Percentiles rank a stretch among this genome's conserved stretches.
Conservation (phyloP, 306 rosid species). For the Gastrolobium bilobum region DNA sequence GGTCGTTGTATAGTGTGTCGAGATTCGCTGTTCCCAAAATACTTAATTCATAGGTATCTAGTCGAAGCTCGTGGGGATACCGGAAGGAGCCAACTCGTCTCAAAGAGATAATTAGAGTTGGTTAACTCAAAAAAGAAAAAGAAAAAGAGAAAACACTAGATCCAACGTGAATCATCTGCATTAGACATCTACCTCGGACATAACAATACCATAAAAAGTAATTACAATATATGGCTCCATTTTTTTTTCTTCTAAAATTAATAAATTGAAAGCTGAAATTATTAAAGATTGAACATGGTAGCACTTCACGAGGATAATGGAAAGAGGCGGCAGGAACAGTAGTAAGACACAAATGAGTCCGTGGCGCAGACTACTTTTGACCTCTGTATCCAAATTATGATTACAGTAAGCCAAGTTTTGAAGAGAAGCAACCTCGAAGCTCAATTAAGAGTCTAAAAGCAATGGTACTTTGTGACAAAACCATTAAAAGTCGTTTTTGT, state of each 20-base stretch:
- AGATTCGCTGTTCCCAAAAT: too few relatives aligned
- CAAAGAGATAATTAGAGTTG: too few relatives aligned
- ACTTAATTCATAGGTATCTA: too few relatives aligned
- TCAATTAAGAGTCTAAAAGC: constrained; percentile 33
- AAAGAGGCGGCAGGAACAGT: constrained; percentile 47
- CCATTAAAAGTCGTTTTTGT: constrained; percentile 28
- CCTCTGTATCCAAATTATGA: constrained; percentile 39
- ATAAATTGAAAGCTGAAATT: too few relatives aligned
- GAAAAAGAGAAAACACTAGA: too few relatives aligned
- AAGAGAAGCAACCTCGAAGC: constrained; percentile 55
- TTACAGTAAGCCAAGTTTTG: constrained; percentile 37
- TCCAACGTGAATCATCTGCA: too few relatives aligned
- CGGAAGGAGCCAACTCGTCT: too few relatives aligned
- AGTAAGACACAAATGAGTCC: constrained; percentile 23
- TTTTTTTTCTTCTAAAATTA: too few relatives aligned
- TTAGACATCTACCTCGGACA: too few relatives aligned
- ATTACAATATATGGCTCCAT: neutral
- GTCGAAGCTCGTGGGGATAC: too few relatives aligned
- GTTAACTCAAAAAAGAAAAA: too few relatives aligned
- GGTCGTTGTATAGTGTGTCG: too few relatives aligned
- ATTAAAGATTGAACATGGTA: constrained; percentile 15
- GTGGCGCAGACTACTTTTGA: constrained; percentile 60
- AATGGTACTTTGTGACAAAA: constrained; percentile 9
- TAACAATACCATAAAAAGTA: neutral
- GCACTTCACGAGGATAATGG: constrained; percentile 41